A percentile compares a stretch with the other conserved stretches of the same genome.
These are phyloP conservation scores for Cruciata laevipes DNA, from an alignment of 257 asterid genomes.

Conservation along the genomic window DNA sequence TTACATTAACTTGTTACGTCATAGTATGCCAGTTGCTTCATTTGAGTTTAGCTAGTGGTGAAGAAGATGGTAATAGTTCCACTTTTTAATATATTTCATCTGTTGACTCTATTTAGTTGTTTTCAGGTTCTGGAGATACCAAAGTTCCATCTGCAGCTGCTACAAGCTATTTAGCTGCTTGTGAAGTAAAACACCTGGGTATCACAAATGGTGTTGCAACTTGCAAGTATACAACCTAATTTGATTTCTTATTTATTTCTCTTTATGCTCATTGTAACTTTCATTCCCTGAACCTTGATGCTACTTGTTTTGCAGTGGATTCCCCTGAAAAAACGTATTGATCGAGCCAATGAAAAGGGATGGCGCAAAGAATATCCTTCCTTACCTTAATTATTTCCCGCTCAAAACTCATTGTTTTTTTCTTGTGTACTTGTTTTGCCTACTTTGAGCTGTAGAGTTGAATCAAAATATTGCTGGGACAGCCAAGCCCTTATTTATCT, in stretches of 20 bases:
- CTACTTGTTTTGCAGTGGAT: conserved; percentile 59
- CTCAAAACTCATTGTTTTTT: conserved; percentile 4
- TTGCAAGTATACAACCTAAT: too few species aligned
- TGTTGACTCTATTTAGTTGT: background rate
- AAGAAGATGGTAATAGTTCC: background rate
- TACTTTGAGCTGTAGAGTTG: conserved; percentile 1
- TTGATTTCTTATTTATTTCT: background rate
- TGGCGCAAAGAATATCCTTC: conserved; percentile 94
- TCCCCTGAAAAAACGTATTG: conserved; percentile 52
- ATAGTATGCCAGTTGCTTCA: background rate
- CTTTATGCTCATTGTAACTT: conserved; percentile 6
- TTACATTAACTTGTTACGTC: background rate
- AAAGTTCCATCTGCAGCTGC: background rate
- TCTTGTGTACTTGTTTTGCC: background rate
- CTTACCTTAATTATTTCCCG: conserved; percentile 14
- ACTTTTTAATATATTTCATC: conserved; percentile 2
- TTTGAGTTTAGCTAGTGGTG: background rate
- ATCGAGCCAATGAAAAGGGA: conserved; percentile 90
- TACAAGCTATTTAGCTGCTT: background rate
- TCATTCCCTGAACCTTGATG: conserved; percentile 6
- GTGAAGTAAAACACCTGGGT: conserved; percentile 7
- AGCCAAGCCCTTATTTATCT: background rate
- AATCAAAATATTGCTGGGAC: background rate
- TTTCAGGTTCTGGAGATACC: conserved; percentile 2
- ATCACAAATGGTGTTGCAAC: conserved; percentile 18